Percentiles rank a stretch among this genome's conserved stretches.
These are phyloP conservation scores for Plasmodium fragile DNA, from an alignment of 169 alveolate genomes.

Conservation along the genomic window DNA sequence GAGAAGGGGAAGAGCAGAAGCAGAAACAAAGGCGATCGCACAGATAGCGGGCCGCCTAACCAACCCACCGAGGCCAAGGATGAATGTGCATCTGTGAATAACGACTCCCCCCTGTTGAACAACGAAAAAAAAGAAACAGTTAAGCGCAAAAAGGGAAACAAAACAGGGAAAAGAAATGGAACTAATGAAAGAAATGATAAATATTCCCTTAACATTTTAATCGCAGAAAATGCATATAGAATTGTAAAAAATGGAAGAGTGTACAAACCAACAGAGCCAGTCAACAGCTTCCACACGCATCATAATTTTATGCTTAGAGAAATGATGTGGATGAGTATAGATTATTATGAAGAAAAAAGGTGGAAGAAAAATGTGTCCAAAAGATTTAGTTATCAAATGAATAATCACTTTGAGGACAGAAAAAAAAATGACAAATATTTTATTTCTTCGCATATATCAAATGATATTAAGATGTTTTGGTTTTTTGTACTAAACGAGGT, in stretches of 20 bases:
- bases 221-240: slow-evolving; percentile 75
- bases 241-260: slow-evolving; percentile 74
- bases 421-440: slow-evolving; percentile 74
- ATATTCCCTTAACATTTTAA: slow-evolving; percentile 30
- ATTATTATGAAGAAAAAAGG: slow-evolving; percentile 84
- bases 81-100: slow-evolving; percentile 16
- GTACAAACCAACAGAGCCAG: slow-evolving; percentile 46
- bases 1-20: not conserved
- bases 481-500: slow-evolving; percentile 72
- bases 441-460: slow-evolving; percentile 75
- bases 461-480: slow-evolving; percentile 77
- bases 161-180: slow-evolving; percentile 35
- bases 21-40: not conserved
- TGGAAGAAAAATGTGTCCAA: slow-evolving; percentile 86
- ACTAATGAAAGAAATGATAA: slow-evolving; percentile 65
- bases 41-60: not conserved
- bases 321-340: slow-evolving; percentile 86
- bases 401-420: slow-evolving; percentile 76
- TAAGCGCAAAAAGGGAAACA: slow-evolving; percentile 41
- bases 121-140: slow-evolving; percentile 28
- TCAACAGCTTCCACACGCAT: slow-evolving; percentile 70
- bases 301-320: slow-evolving; percentile 80
- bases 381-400: slow-evolving; percentile 79
- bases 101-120: slow-evolving; percentile 16
- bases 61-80: not conserved